Evolutionary conservation across 768 basidiomycete genomes (phyloP), one percentile per base, ranked within the genome.

Genomic region (Cubamyces sp.): DNA sequence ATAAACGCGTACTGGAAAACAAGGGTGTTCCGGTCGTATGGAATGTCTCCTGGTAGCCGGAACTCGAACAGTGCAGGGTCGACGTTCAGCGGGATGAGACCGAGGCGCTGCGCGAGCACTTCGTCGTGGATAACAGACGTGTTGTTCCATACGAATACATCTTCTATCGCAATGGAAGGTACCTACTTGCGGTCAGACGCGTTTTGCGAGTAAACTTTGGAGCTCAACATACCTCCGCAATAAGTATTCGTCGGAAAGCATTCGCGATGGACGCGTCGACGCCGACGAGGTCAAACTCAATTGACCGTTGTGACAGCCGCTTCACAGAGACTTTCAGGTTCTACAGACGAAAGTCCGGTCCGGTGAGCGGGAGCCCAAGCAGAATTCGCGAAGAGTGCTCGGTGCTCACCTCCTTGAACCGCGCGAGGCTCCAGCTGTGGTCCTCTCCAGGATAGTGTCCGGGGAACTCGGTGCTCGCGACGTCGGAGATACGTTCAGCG

Each of bases 231-330:
- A 94, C 96, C 83, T 99, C 97, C 11, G 96, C 91, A 49, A 98
- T 91, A 72, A 98, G 81, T 57, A 97, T 94, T 59, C 97, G 82
- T 26, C 97, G 82, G 66, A 96, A 85, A 0, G 96, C 94, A 74
- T 99, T 98, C 30, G 97, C 95, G 61, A 99, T 91, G 16, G 94
- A 92, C 0, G 97, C 92, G 73, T 99, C 96, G 28, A 98, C 90
- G 5, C 96, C 96, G 58, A 98, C 84, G 47, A 98, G 79, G 76
- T 99, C 97, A 74, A 99, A 96, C 67, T 98, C 96, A 64, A 97
- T 85, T 2, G 90, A 88, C 16, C 88, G 83, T 45, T 90, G 83
- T 0, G 95, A 96, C 39, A 96, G 77, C 45, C 91, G 83, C 62
- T 91, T 86, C 39, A 97, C 81, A 59, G 87, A 81, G 11, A 94